Conservation (phyloP, 768 basidiomycete species). For the Lyophyllum semitale region DNA sequence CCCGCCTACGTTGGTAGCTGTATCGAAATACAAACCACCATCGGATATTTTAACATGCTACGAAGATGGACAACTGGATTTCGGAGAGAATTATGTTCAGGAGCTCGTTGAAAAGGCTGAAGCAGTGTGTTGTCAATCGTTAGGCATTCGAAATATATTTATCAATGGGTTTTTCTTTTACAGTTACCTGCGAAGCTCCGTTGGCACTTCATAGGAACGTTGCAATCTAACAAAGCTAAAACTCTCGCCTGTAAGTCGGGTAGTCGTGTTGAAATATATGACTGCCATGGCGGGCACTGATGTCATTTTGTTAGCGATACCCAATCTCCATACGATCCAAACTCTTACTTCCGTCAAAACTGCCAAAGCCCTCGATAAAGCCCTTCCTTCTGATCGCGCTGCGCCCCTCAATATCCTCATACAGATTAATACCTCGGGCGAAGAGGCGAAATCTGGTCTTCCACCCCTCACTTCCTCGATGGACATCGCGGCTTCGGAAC, state of each 20-base stretch:
- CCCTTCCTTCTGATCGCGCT: conserved; percentile 56
- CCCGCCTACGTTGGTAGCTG: conserved; percentile 68
- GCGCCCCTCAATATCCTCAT: conserved; percentile 78
- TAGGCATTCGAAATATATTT: conserved; percentile 1
- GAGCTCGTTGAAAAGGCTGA: conserved; percentile 87
- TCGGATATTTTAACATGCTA: conserved; percentile 86
- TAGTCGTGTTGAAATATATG: not conserved
- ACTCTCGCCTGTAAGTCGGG: conserved; percentile 67
- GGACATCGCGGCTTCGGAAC: conserved; percentile 44
- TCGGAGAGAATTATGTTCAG: conserved; percentile 97
- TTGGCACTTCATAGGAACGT: conserved; percentile 96
- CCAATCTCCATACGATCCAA: conserved; percentile 86
- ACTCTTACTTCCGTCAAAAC: conserved; percentile 82
- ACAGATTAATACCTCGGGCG: conserved; percentile 96
- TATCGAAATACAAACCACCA: conserved; percentile 91
- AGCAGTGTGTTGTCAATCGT: conserved; percentile 40
- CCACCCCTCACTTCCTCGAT: conserved; percentile 48
- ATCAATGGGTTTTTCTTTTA: conserved; percentile 1
- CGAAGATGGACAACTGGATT: conserved; percentile 81
- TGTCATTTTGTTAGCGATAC: conserved; percentile 58
- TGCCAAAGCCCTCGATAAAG: conserved; percentile 78
- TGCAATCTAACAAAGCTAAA: conserved; percentile 95
- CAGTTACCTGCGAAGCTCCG: conserved; percentile 87
- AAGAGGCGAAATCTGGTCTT: conserved; percentile 87
- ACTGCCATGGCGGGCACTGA: not conserved